Base-by-base conservation (phyloP, 1,139 yeast genomes). In the Scheffersomyces segobiensis region DNA sequence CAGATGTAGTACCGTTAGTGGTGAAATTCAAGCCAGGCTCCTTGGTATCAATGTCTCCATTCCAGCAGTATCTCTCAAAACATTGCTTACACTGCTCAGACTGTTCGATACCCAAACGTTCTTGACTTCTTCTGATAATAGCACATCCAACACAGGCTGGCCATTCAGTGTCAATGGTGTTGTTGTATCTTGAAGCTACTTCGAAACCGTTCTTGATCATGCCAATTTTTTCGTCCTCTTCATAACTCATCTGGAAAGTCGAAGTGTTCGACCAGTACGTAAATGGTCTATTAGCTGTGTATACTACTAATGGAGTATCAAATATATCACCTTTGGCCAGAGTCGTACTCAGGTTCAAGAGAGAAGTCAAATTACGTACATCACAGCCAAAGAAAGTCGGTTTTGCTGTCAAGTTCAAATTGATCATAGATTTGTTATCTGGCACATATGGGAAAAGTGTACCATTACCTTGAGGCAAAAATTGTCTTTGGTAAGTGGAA, bases 311-410 rank as follows among this genome's bases (percentile, higher is more conserved):
- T 1, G 83, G 83, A 20, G 80, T 75, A 60, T 77, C 78, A 53
- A 50, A 61, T 6, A 60, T 55, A 18, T 49, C 39, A 22, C 51
- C 48, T 24, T 51, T 52, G 46, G 26, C 42, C 20, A 57, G 39
- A 14, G 60, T 26, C 54, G 58, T 54, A 22, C 57, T 21, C 19
- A 49, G 20, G 39, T 73, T 73, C 2, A 65, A 61, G 58, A 80
- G 70, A 7, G 73, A 71, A 1, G 83, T 72, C 62, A 77, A 66
- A 63, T 79, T 78, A 5, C 63, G 61, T 6, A 81, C 82, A 59
- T 78, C 74, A 65, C 83, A 79, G 3, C 83, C 83, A 59, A 79
- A 79, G 61, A 79, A 79, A 0, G 80, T 74, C 32, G 83, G 83
- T 62, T 67, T 75, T 8, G 81, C 74, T 3, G 82, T 77, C 62